Percentiles rank a stretch among this genome's conserved stretches.
Evolutionary conservation across 192 early-diverging fungal species (phyloP).

Genomic region (Entomortierella lignicola): DNA sequence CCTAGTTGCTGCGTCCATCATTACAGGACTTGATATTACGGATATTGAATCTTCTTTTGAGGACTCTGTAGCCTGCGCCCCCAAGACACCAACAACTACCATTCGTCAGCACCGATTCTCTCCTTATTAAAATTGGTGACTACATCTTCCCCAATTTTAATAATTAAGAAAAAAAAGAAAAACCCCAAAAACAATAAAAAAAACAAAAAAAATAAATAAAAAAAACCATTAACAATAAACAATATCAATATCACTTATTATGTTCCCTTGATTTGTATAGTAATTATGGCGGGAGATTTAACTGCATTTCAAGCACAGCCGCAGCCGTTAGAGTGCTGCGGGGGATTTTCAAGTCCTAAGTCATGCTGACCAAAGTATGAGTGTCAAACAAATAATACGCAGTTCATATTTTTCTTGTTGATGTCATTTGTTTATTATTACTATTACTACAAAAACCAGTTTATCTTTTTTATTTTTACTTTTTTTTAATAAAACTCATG

Average conservation of each 20-base stretch:
- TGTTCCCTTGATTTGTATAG: no score
- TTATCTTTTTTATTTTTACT: no score
- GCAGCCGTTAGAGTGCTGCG: neutral
- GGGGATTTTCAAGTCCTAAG: no score
- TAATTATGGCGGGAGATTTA: neutral
- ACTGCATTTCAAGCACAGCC: neutral
- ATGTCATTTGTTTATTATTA: neutral
- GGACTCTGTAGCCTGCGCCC: constrained; percentile 2
- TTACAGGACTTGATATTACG: constrained; percentile 24
- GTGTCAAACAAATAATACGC: neutral
- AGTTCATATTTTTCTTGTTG: no score
- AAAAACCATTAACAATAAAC: constrained; percentile 2
- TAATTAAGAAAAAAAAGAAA: constrained; percentile 19
- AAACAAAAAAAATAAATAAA: constrained; percentile 9
- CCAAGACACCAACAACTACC: constrained; percentile 1
- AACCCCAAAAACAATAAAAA: constrained; percentile 4
- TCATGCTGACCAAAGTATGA: no score
- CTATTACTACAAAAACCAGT: no score
- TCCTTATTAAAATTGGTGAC: constrained; percentile 11
- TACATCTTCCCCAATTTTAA: neutral
- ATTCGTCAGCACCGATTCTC: constrained; percentile 21
- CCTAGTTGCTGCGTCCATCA: constrained; percentile 30
- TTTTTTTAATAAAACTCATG: no score
- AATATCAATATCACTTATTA: neutral
- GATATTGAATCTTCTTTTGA: neutral